Conservation (phyloP, 768 basidiomycete genomes). For the Exidia glandulosa region DNA sequence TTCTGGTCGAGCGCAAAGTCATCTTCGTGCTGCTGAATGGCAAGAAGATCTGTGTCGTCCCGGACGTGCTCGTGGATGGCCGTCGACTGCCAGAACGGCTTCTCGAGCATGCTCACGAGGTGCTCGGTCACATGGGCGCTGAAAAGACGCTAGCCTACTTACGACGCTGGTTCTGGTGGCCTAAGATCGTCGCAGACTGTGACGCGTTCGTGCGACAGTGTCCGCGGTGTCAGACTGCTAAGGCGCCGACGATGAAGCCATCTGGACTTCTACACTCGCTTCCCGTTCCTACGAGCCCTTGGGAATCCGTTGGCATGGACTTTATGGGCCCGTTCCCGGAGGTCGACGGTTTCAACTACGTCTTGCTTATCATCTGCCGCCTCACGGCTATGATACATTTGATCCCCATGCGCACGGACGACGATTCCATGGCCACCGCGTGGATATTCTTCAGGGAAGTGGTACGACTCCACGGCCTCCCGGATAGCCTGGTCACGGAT, state of each 20-base stretch:
- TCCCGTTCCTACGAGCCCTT: slow-evolving; percentile 8
- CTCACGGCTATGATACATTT: slow-evolving; percentile 12
- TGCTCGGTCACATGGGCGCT: slow-evolving; percentile 6
- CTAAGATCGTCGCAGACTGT: slow-evolving; percentile 12
- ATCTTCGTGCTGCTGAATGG: neutral
- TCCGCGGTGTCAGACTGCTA: slow-evolving; percentile 10
- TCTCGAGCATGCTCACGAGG: neutral
- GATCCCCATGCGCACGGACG: slow-evolving; percentile 8
- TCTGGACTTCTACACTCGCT: slow-evolving; percentile 1
- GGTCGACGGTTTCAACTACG: slow-evolving; percentile 1
- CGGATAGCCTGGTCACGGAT: neutral
- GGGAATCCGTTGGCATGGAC: slow-evolving; percentile 14
- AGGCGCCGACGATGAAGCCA: slow-evolving; percentile 1
- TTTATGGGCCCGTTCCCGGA: slow-evolving; percentile 16
- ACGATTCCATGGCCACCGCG: neutral
- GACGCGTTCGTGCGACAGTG: slow-evolving; percentile 19
- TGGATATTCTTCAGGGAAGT: neutral
- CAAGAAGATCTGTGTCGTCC: slow-evolving; percentile 11
- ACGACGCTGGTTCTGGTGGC: slow-evolving; percentile 15
- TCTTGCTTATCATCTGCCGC: neutral
- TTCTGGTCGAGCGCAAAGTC: neutral
- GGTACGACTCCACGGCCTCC: neutral
- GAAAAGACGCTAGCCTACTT: slow-evolving; percentile 9
- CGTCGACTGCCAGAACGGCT: neutral
- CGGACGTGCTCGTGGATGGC: slow-evolving; percentile 9